Percentiles rank a stretch among this genome's conserved stretches.
Evolutionary conservation across 2,329 filamentous ascomycete species (phyloP).

Genomic region (Aspergillus quadrilineatus): DNA sequence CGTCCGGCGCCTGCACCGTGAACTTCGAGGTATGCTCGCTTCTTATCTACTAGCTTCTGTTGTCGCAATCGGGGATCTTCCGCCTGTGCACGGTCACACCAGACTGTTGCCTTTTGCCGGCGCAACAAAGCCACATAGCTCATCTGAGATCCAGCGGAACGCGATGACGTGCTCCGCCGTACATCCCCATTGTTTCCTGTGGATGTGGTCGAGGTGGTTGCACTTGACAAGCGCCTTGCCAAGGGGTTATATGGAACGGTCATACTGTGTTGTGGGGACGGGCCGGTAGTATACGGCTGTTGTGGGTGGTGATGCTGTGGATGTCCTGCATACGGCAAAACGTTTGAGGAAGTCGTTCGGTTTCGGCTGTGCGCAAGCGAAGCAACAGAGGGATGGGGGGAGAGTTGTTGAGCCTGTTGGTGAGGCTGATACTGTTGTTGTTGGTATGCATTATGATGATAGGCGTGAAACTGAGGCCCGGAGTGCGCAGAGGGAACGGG

Average conservation of each 20-base stretch:
- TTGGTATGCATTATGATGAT: slow-evolving; percentile 29
- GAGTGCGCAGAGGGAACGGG: slow-evolving; percentile 27
- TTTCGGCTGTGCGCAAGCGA: slow-evolving; percentile 36
- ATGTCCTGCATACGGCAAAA: slow-evolving; percentile 28
- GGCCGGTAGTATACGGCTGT: slow-evolving; percentile 27
- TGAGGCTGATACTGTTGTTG: slow-evolving; percentile 23
- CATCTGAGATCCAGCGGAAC: slow-evolving; percentile 65
- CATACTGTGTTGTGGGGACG: slow-evolving; percentile 30
- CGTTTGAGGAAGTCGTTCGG: slow-evolving; percentile 41
- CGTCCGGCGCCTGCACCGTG: slow-evolving; percentile 58
- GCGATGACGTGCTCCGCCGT: slow-evolving; percentile 76
- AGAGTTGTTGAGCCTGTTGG: slow-evolving; percentile 20
- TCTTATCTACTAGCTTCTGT: slow-evolving; percentile 82
- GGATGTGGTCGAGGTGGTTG: slow-evolving; percentile 43
- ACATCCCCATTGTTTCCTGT: slow-evolving; percentile 39
- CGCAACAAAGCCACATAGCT: slow-evolving; percentile 94
- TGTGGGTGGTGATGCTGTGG: slow-evolving; percentile 20
- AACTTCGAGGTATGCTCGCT: slow-evolving; percentile 80
- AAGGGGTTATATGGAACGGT: slow-evolving; percentile 24
- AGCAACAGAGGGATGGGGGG: slow-evolving; percentile 27
- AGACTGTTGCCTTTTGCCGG: slow-evolving; percentile 96
- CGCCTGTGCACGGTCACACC: slow-evolving; percentile 91
- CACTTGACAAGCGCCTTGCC: slow-evolving; percentile 40
- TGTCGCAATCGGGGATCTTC: slow-evolving; percentile 83
- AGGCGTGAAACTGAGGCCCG: slow-evolving; percentile 28